Evolutionary conservation across 306 rosid species (phyloP), one percentile per base, ranked within the genome.

Genomic region (Clitoria ternatea): DNA sequence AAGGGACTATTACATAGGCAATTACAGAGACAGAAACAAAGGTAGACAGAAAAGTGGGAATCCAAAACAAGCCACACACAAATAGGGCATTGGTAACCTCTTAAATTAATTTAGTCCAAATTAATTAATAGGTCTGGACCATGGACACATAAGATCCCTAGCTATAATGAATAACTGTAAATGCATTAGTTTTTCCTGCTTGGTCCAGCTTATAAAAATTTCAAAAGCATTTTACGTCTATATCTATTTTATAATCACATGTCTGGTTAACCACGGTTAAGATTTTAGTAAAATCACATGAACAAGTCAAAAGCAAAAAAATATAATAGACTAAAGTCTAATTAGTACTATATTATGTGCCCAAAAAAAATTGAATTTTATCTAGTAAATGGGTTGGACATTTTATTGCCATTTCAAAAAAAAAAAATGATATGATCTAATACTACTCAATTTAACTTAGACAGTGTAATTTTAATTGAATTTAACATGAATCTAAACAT

Each of bases 71-170:
- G 45, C 12, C 32, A 35, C 59, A 35, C 59, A 66, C 53, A 63
- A 4, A 2, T 26, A 30, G 24, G 26, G 24, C 40, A 15, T 7
- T 0, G 39, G 42, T 48, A 49, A 43, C 2, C 47, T 27, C 39
- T 11, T 4, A 17, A 57, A 42, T 48, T 14, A 29, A 42, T 70
- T 54, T 70, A 70, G 55, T 39, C 54, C 18, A 54, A 43, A 53
- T 55, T 55, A 66, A 48, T 66, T 50, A 50, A 55, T 44, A 52
- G 60, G 35, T 59, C 35, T 30, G 77, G 76, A 59, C 69, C 68
- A 59, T 13, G 12, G 20, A 30, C 29, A 27, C n/a, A n/a, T n/a
- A 13, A 45, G 27, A 30, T 13, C 30, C 15, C 60, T 53, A n/a
- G n/a, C n/a, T n/a, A n/a, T n/a, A 13, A 53, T 24, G 35, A 2